Base-by-base conservation (phyloP, 1,284 basidiomycete genomes). In the Volvariella volvacea region DNA sequence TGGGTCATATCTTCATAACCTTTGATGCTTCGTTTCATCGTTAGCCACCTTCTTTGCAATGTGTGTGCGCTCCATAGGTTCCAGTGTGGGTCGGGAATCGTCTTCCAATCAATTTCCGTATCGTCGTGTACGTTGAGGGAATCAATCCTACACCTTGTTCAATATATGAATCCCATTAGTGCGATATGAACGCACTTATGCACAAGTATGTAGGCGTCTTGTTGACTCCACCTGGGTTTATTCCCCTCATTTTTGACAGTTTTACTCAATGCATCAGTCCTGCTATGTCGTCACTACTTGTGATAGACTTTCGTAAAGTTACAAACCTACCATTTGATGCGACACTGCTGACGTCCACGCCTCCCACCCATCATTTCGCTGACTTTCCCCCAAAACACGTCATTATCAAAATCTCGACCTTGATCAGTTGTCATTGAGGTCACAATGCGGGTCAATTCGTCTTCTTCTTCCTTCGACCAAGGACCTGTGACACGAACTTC, bases 81-180 rank as follows among this genome's bases (percentile, higher is more conserved):
- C 87, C 87, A 89, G 46, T 80, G 71, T 19, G 76, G 58, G 58
- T 90, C 86, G 1, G 74, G 65, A 17, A 89, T 66, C 14, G 70
- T 71, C 58, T 87, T 88, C 87, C 88, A 90, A 54, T 88, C 82
- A 43, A 90, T 84, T 55, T 89, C 87, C n/a, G 76, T 83, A 53
- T 90, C 87, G 54, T 90, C 83, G 42, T 73, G 70, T 31, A 89
- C 81, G 46, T 80, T 74, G 41, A 88, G 61, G 0, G 83, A 79
- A 52, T 83, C 82, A 38, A 90, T 67, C 59, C 87, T 90, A 54
- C 7, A 20, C 34, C 40, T 22, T 14, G 40, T 48, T 20, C 49
- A 17, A 38, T 43, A 46, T 30, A 19, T 28, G 12, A 6, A 12
- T 12, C 16, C 34, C 25, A 25, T 7, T 38, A 34, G 25, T 22